Base-by-base conservation (phyloP, 2,329 filamentous ascomycete species). In the Ciborinia camelliae region DNA sequence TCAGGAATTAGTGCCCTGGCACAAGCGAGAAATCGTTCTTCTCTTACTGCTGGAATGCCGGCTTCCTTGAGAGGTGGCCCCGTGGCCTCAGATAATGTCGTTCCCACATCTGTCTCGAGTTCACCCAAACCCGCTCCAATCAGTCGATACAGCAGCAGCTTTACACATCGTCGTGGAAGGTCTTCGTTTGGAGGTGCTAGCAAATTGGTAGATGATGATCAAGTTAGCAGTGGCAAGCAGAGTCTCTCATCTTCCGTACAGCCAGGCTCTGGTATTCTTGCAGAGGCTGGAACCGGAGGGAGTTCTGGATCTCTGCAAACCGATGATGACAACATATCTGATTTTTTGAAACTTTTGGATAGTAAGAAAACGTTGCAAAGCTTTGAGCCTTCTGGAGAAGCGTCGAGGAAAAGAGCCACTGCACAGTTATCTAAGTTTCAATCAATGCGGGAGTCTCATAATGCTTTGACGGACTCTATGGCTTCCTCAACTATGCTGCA, bases 131-230 rank as follows among this genome's bases (percentile, higher is more conserved):
- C 91, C 6, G 83, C 86, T 10, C 86, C 89, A 0, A 87, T 90
- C n/a, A 88, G 87, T 66, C 87, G 91, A 54, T 98, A 96, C 75
- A 96, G 92, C 76, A 98, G 94, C 76, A 97, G 93, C 73, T 99
- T 99, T 73, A 90, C 89, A 8, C 92, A 97, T 75, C 86, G 95
- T 53, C 86, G 91, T 63, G 89, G 86, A 35, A 86, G 92, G 52
- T 86, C 88, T 30, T 96, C 92, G 0, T 90, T 90, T 64, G 89
- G 90, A 39, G 89, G 90, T 26, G 83, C 85, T 26, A 91, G 88
- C 73, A 88, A 83, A 68, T 51, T 71, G 14, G 81, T 80, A 2
- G 89, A 91, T 61, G 90, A 92, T 67, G 90, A 92, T 71, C 89
- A 90, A 73, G 81, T 81, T 43, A 92, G 90, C 76, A 97, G 93